Percentiles rank a stretch among this genome's conserved stretches.
Conservation (phyloP, 2,329 filamentous ascomycete species). For the Ophiocordyceps camponoti-leonardi region DNA sequence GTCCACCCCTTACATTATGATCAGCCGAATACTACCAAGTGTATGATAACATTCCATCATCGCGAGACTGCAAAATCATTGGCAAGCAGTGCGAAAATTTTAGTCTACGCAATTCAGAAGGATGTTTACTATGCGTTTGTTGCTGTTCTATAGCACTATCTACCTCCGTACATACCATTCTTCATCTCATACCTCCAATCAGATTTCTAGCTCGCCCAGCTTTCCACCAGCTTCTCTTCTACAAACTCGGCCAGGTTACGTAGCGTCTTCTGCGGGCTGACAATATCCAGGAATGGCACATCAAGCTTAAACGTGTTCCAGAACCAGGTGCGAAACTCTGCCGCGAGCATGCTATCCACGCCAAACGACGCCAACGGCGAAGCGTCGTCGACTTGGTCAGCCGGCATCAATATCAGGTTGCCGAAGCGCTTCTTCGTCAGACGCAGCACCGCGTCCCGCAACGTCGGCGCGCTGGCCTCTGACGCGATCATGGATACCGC, state of each 20-base stretch:
- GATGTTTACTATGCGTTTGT: too few relatives aligned
- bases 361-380: constrained; percentile 15
- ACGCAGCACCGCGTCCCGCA: constrained; percentile 2
- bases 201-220: neutral
- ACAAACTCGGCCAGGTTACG: neutral
- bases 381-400: constrained; percentile 9
- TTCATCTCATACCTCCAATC: neutral
- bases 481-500: neutral
- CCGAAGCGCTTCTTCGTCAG: constrained; percentile 3
- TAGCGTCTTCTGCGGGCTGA: neutral
- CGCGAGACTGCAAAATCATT: too few relatives aligned
- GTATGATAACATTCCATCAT: too few relatives aligned
- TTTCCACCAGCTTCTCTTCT: neutral
- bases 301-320: constrained; percentile 15
- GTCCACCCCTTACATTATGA: too few relatives aligned
- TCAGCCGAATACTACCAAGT: too few relatives aligned
- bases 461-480: constrained; percentile 1
- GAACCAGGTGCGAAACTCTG: constrained; percentile 20
- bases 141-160: too few relatives aligned
- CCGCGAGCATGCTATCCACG: constrained; percentile 22
- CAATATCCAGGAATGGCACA: constrained; percentile 10
- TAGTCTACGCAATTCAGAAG: too few relatives aligned
- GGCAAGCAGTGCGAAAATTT: too few relatives aligned
- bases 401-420: constrained; percentile 9
- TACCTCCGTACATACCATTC: neutral